Percentiles rank a stretch among this genome's conserved stretches.
phyloP scores from a whole-genome alignment of 2,329 filamentous ascomycete species.

The Alternaria tenuissima region DNA sequence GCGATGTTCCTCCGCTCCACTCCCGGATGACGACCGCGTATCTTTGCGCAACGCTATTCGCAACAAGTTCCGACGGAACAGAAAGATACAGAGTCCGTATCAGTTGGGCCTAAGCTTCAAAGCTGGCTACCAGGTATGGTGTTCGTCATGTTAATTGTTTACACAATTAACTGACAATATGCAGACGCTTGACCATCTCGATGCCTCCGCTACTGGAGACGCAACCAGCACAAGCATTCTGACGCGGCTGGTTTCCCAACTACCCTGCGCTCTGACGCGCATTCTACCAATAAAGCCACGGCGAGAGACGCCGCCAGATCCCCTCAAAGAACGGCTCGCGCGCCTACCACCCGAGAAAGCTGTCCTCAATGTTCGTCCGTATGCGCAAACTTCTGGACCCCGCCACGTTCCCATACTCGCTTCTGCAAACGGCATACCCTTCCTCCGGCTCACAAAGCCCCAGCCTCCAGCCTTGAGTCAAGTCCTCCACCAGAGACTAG shows the following conservation, averaged over 20 bases:
- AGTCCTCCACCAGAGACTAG: slow-evolving; percentile 63
- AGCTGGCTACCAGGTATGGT: slow-evolving; percentile 70
- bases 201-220: slow-evolving; percentile 50
- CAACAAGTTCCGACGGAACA: slow-evolving; percentile 69
- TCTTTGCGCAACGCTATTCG: slow-evolving; percentile 67
- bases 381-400: slow-evolving; percentile 58
- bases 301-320: slow-evolving; percentile 10
- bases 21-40: slow-evolving; percentile 60
- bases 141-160: background rate
- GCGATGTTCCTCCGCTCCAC: slow-evolving; percentile 62
- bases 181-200: slow-evolving; percentile 55
- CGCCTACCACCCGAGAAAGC: slow-evolving; percentile 48
- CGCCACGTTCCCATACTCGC: slow-evolving; percentile 68
- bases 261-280: slow-evolving; percentile 49
- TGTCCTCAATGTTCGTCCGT: slow-evolving; percentile 62
- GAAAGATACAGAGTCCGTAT: slow-evolving; percentile 64
- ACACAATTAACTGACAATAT: slow-evolving; percentile 16
- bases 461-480: slow-evolving; percentile 68
- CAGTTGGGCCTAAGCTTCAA: slow-evolving; percentile 69
- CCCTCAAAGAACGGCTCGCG: slow-evolving; percentile 34
- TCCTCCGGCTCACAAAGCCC: slow-evolving; percentile 72
- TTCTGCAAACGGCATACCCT: slow-evolving; percentile 65
- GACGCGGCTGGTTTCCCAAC: slow-evolving; percentile 47
- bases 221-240: slow-evolving; percentile 31
- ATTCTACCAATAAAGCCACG: slow-evolving; percentile 14